Evolutionary conservation across 768 basidiomycete species (phyloP), one percentile per base, ranked within the genome.

Genomic region (Podaxis sp.): DNA sequence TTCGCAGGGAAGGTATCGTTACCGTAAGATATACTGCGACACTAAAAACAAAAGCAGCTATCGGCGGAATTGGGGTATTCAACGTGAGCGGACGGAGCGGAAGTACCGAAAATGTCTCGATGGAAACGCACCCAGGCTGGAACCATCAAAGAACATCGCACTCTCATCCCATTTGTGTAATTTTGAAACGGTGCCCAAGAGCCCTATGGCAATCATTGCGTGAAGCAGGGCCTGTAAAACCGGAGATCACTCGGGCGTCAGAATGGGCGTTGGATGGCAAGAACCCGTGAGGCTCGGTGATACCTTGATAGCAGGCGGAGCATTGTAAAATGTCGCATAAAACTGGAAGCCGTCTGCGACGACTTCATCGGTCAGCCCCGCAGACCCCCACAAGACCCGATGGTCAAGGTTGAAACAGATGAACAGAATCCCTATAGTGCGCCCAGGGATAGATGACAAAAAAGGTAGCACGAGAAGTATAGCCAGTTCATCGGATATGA

Each of bases 101-200:
- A 46, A 52, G 35, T 23, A 32, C 58, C 57, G 51, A 35, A 57
- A 27, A 28, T 27, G 57, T 46, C 6, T 5, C 16, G 18, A 62
- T 42, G 46, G 44, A 47, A 38, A 78, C 85, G 66, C 65, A 95
- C 95, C 92, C 61, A 96, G 73, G 65, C 86, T 87, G 23, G 89
- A 87, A 21, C 95, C 95, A 72, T 98, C 95, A 72, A 98, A 98
- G 78, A 92, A 95, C 76, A 95, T 82, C 6, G 95, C 95, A 65
- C 90, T 93, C 68, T 97, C 95, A 69, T 88, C 87, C 93, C 94
- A 97, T 63, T 79, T 83, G 72, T 90, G 80, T 61, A 97, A 77
- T 72, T 97, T 98, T 50, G 83, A 81, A 9, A 94, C 66, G 54
- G 94, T 78, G 9, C 88, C 89, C 25, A 88, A 66, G 37, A 97